phyloP scores from a whole-genome alignment of 257 asterid genomes.

The Nicotiana paniculata region DNA sequence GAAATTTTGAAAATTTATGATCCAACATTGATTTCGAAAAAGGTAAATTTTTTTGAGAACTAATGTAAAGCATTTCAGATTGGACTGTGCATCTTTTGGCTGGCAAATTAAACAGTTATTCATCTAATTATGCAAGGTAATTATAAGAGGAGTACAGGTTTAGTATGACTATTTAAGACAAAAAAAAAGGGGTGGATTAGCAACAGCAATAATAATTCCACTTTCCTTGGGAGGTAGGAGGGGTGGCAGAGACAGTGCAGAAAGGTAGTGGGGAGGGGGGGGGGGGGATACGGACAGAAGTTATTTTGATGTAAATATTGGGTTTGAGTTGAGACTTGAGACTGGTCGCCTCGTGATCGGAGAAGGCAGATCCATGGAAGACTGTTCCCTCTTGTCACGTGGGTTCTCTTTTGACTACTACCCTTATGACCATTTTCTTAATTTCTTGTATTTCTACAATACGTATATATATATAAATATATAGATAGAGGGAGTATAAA shows the following conservation, averaged over 20 bases:
- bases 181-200: not conserved
- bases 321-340: conserved; percentile 22
- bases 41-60: too few relatives aligned
- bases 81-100: too few relatives aligned
- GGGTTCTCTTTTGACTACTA: conserved; percentile 93
- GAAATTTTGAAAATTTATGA: too few relatives aligned
- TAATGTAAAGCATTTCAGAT: too few relatives aligned
- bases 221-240: conserved; percentile 42
- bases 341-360: conserved; percentile 83
- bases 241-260: conserved; percentile 26
- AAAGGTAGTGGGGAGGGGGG: not conserved
- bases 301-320: conserved; percentile 30
- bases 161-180: too few relatives aligned
- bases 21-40: too few relatives aligned
- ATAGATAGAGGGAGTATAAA: not conserved
- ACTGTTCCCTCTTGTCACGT: conserved; percentile 92
- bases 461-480: not conserved
- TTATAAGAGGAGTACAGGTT: too few relatives aligned
- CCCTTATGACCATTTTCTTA: conserved; percentile 12
- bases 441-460: not conserved
- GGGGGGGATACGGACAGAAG: conserved; percentile 43
- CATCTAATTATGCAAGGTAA: too few relatives aligned
- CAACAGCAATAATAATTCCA: conserved; percentile 19
- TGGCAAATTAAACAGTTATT: too few relatives aligned
- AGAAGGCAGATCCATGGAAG: conserved; percentile 94